These are phyloP conservation scores for Suillus lakei DNA, from an alignment of 768 basidiomycete species.

Conservation along the genomic window DNA sequence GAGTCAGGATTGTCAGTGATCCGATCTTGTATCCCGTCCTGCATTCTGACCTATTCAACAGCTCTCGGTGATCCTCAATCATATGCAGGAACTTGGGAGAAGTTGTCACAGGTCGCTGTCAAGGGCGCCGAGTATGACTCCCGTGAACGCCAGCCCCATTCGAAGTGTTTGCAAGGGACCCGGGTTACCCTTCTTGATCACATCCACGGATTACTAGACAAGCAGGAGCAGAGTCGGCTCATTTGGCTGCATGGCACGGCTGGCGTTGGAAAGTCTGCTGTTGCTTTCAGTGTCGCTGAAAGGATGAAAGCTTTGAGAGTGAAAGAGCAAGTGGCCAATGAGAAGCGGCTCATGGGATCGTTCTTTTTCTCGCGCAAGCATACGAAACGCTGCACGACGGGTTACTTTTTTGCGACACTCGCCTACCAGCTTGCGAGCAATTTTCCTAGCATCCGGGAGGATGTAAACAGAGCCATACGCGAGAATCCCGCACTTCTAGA, in stretches of 20 bases:
- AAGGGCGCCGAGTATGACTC: neutral
- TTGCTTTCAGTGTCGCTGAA: neutral
- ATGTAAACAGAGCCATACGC: neutral
- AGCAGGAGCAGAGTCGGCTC: neutral
- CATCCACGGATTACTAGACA: neutral
- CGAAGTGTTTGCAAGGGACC: neutral
- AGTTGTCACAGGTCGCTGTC: neutral
- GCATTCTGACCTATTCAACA: neutral
- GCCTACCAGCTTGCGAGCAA: neutral
- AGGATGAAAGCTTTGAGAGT: neutral
- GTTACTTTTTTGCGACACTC: neutral
- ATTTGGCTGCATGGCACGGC: neutral
- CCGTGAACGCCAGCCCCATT: neutral
- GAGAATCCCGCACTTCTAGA: neutral
- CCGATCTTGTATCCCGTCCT: neutral
- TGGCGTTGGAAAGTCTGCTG: neutral
- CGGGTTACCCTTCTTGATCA: neutral
- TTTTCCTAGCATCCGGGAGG: neutral
- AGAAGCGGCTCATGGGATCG: neutral
- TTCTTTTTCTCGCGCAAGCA: constrained; percentile 1
- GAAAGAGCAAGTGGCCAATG: neutral
- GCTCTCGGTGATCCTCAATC: neutral
- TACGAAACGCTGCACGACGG: neutral
- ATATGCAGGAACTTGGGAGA: constrained; percentile 2
- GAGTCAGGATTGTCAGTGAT: neutral